Base-by-base conservation (phyloP, 306 rosid genomes). In the Herpetospermum pedunculosum region DNA sequence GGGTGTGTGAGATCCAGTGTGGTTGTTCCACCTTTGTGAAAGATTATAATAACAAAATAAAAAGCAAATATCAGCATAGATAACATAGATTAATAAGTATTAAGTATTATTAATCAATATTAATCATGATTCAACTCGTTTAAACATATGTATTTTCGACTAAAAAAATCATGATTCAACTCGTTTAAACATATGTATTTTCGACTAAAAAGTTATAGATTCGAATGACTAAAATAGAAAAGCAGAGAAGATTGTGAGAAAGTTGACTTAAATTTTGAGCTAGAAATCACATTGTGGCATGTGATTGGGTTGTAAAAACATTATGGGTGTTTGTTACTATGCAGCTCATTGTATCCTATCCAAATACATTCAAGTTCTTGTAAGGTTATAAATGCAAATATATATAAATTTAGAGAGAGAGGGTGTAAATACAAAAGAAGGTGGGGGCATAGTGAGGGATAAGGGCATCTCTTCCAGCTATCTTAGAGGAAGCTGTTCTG, bases 401-500 rank as follows among this genome's bases (percentile, higher is more conserved):
- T 9, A 28, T 57, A 26, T 23, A 11, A 23, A 57, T 28, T 57
- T 57, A 29, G 21, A 37, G 70, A 63, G 25, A 29, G 67, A 58
- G 88, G 84, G 72, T 81, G 87, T 83, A 84, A 87, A 87, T 84
- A 83, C 84, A 82, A 67, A 78, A 67, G 41, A 75, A 13, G 48
- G 58, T 54, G 70, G 74, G 72, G 86, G 76, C 75, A 83, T 73
- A 77, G 84, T 89, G 87, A 87, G 84, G 83, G 49, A 7, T 15
- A 76, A 77, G 75, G 83, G 88, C 85, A 85, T 89, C 87, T 85
- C 67, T 48, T 65, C 60, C 78, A 84, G 77, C 79, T 79, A 65
- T 74, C 65, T 77, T 57, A 69, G 43, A 75, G 68, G 19, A 72
- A 26, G 84, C 77, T 38, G 73, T 75, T 80, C 77, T 38, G 62